Evolutionary conservation across 139 green algal genomes (phyloP), one percentile per base, ranked within the genome.

Genomic region (Closterium sp.): DNA sequence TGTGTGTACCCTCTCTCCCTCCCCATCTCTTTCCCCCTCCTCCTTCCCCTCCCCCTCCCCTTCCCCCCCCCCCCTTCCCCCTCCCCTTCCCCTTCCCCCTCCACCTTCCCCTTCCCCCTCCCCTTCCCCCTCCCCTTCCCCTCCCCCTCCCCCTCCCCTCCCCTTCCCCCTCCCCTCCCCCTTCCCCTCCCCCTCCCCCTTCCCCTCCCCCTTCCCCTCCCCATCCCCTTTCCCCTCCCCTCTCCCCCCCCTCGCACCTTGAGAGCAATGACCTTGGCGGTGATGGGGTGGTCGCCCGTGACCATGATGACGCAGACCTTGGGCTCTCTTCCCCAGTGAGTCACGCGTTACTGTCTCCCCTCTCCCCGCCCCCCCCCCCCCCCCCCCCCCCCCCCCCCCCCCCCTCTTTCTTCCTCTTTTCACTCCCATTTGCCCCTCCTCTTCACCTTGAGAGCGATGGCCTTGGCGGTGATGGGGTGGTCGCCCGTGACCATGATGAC

Each of bases 201-300:
- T 9, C 24, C 4, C 4, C 34, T 9, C 87, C n/a, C 9, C 11
- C 34, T 9, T 9, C 24, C 24, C 85, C 11, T 10, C 24, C n/a
- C 4, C 87, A 6, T 88, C 87, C 9, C 5, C 42, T 7, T 7
- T 7, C 42, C 38, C 9, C 38, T 90, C 4, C 38, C 22, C 22
- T 9, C 24, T 70, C 85, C 24, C 27, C 27, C 9, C 85, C 34
- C 22, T 89, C 38, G 5, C 9, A 90, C 91, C 27, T 92, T 1
- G 85, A 88, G 88, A 89, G 94, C 96, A 88, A 98, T 98, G 73
- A 96, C 96, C 70, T 95, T 29, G 30, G 97, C 97, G 4, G 97
- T 98, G 90, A 97, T 95, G 13, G 96, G 95, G 93, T 98, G 97
- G 91, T 98, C 97, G 32, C 97, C 97, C 1, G 97, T 98, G 24